phyloP scores from a whole-genome alignment of 192 early-diverging fungal genomes.

The Mortierella claussenii region DNA sequence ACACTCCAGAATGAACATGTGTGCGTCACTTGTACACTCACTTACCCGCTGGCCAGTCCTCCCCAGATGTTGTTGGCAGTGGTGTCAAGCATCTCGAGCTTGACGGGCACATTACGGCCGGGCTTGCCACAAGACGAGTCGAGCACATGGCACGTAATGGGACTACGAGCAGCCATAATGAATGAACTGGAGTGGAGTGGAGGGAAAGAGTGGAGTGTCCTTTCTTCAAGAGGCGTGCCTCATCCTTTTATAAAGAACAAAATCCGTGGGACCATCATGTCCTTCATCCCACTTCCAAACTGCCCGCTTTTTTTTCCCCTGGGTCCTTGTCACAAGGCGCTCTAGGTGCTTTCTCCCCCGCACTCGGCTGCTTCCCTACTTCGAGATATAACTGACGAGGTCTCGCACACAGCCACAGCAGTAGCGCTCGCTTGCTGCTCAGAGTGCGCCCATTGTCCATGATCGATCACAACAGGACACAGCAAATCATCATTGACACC shows the following conservation, averaged over 20 bases:
- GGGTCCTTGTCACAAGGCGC: background rate
- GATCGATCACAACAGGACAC: background rate
- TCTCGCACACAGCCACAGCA: background rate
- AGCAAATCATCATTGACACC: background rate
- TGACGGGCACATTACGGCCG: conserved; percentile 75
- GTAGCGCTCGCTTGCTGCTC: background rate
- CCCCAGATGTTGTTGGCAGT: conserved; percentile 50
- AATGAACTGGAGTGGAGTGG: conserved; percentile 2
- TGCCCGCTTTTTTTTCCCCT: conserved; percentile 31
- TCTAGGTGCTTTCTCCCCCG: background rate
- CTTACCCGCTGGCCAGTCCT: conserved; percentile 41
- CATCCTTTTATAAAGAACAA: background rate
- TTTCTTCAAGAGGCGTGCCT: too few relatives aligned
- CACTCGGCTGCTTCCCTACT: background rate
- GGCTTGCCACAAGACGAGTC: conserved; percentile 83
- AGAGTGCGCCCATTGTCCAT: background rate
- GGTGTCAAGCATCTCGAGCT: conserved; percentile 65
- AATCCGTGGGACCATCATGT: too few relatives aligned
- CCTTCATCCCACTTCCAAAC: background rate
- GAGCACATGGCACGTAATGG: conserved; percentile 91
- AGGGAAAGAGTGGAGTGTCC: too few relatives aligned
- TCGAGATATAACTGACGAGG: too few relatives aligned
- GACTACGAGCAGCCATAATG: conserved; percentile 60
- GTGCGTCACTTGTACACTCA: background rate
- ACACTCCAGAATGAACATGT: too few relatives aligned